These are phyloP conservation scores for Thielaviopsis ethacetica DNA, from an alignment of 2,329 filamentous ascomycete genomes.

Conservation along the genomic window DNA sequence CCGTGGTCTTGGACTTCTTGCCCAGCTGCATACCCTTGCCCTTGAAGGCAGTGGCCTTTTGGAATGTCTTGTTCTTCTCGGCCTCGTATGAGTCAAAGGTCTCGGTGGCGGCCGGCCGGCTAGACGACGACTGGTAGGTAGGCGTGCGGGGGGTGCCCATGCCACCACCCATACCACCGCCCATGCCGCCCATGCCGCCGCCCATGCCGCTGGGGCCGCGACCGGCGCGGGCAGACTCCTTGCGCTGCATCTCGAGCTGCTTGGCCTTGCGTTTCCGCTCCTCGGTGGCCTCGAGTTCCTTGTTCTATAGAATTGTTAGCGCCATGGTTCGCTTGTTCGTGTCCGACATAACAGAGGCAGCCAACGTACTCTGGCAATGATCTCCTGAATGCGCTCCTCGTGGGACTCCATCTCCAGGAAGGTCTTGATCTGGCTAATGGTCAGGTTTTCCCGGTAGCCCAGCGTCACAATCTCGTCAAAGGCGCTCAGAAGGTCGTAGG, in stretches of 20 bases:
- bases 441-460: conserved; percentile 91
- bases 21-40: conserved; percentile 98
- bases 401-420: conserved; percentile 99
- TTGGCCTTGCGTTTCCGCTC: conserved; percentile 98
- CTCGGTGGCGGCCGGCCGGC: conserved; percentile 48
- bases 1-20: conserved; percentile 95
- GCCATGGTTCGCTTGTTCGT: conserved; percentile 3
- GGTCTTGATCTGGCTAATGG: conserved; percentile 93
- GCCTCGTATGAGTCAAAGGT: conserved; percentile 91
- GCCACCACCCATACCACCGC: conserved; percentile 3
- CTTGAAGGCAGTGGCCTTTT: conserved; percentile 60
- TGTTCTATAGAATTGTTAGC: conserved; percentile 49
- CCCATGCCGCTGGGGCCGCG: conserved; percentile 30
- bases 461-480: conserved; percentile 95
- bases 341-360: conserved; percentile 10
- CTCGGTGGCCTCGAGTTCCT: conserved; percentile 93
- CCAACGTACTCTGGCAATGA: conserved; percentile 63
- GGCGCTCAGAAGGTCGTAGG: conserved; percentile 87
- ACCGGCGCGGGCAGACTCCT: conserved; percentile 71
- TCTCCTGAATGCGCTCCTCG: conserved; percentile 97
- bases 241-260: conserved; percentile 96
- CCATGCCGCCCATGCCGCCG: conserved; percentile 11
- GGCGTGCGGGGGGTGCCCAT: conserved; percentile 49
- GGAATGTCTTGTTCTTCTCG: conserved; percentile 84
- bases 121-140: conserved; percentile 50